Conservation (phyloP, 2,329 filamentous ascomycete species). For the Pestalotiopsis sp. region DNA sequence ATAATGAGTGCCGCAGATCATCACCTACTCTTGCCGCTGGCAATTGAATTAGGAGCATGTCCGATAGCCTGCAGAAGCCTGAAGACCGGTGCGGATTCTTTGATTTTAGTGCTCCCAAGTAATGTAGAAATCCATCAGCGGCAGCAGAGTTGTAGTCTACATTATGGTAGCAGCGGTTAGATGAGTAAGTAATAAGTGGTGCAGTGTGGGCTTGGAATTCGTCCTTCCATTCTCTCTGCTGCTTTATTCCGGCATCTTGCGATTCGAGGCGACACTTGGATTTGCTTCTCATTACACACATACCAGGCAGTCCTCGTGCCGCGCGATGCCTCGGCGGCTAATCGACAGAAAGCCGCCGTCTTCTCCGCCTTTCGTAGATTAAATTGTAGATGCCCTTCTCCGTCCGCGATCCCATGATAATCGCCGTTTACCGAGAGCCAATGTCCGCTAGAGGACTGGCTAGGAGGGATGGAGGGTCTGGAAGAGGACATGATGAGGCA, state of each 20-base stretch:
- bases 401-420: background rate
- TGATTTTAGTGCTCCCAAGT: background rate
- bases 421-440: background rate
- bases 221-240: background rate
- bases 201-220: background rate
- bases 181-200: background rate
- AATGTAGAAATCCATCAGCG: background rate
- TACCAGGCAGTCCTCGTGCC: background rate
- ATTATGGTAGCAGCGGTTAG: background rate
- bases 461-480: background rate
- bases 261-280: background rate
- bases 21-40: background rate
- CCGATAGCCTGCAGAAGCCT: background rate
- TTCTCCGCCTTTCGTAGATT: background rate
- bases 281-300: background rate
- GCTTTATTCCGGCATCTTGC: background rate
- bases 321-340: background rate
- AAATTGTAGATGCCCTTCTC: background rate
- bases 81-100: background rate
- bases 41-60: background rate
- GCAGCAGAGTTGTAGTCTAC: no score
- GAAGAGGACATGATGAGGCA: background rate
- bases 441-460: background rate
- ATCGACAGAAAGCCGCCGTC: background rate
- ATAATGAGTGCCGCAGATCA: constrained; percentile 2